Percentiles rank a stretch among this genome's conserved stretches.
Conservation (phyloP, 495 filamentous ascomycete species). For the Neurospora tetraspora region DNA sequence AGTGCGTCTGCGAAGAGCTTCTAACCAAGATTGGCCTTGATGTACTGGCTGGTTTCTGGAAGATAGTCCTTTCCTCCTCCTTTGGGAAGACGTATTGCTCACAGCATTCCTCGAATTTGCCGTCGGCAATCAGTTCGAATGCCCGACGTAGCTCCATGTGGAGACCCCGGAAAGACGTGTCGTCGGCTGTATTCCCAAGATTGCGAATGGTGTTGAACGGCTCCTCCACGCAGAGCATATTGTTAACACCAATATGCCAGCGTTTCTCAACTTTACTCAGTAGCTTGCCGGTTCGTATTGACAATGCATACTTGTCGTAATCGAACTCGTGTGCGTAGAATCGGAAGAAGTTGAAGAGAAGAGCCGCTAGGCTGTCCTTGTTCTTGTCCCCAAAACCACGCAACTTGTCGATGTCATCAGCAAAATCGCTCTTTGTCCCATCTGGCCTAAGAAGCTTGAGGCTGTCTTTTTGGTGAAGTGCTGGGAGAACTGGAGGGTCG, state of each 20-base stretch:
- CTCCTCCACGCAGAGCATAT: constrained; percentile 88
- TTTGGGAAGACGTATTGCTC: constrained; percentile 76
- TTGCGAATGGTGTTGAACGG: constrained; percentile 94
- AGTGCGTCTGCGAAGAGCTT: constrained; percentile 40
- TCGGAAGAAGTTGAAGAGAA: constrained; percentile 89
- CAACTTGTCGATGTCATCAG: constrained; percentile 69
- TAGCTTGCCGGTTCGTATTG: constrained; percentile 73
- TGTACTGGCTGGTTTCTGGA: constrained; percentile 55
- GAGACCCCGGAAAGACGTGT: constrained; percentile 81
- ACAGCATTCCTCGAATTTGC: constrained; percentile 68
- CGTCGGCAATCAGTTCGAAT: constrained; percentile 67
- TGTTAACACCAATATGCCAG: constrained; percentile 69
- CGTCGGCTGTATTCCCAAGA: constrained; percentile 91
- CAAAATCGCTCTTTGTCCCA: constrained; percentile 63
- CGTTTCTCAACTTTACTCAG: constrained; percentile 79
- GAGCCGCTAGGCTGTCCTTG: constrained; percentile 67
- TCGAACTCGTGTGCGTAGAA: constrained; percentile 90
- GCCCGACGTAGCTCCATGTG: constrained; percentile 84
- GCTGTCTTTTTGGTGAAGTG: constrained; percentile 69
- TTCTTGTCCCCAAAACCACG: constrained; percentile 68
- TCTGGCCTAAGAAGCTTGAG: constrained; percentile 47
- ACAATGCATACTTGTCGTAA: constrained; percentile 75
- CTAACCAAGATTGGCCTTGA: constrained; percentile 38
- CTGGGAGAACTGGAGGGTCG: constrained; percentile 76
- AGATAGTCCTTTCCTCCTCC: constrained; percentile 62